Base-by-base conservation (phyloP, 495 filamentous ascomycete genomes). In the Penicillium ochrochloron region DNA sequence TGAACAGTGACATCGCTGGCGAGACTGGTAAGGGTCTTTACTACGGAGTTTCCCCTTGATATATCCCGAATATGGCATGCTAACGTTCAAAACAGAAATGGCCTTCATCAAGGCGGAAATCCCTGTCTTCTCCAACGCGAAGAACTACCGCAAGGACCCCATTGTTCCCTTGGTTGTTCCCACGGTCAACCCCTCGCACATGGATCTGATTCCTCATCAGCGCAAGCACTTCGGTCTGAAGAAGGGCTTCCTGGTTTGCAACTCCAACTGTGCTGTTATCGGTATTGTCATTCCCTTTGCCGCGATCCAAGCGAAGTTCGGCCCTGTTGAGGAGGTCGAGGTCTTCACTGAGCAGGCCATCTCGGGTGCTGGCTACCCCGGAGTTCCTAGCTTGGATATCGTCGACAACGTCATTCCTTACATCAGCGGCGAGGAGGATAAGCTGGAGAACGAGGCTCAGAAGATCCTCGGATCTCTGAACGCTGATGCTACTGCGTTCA, bases 251-350 rank as follows among this genome's bases (percentile, higher is more conserved):
- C 74, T 95, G 58, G 89, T 94, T 46, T 94, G 91, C 82, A 95
- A 95, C 80, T 93, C 90, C 60, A 95, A 96, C 81, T 96, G 92
- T 78, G 91, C 91, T 23, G 93, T 94, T 59, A 94, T 94, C 70
- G 92, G 92, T 19, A 84, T 95, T 56, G 92, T 94, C 54, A 92
- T 94, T 61, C 92, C 92, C n/a, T 90, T 94, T 70, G 92, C 92
- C 21, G 92, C 90, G 23, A 84, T 96, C 39, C 87, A 92, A 75
- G 85, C 88, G 41, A 84, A 84, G 69, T 93, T 94, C 72, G 92
- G 91, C 35, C 82, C 83, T 44, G 85, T 96, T 62, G 86, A 90
- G 69, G 78, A 84, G 68, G 90, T 93, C 25, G 89, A 87, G 67
- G 89, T 96, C 17, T 91, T 93, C 57, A 96, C 92, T n/a, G 87